Percentiles rank a stretch among this genome's conserved stretches.
Evolutionary conservation across 1,139 yeast genomes (phyloP).

Genomic region (Magnusiomyces tetraspermus): DNA sequence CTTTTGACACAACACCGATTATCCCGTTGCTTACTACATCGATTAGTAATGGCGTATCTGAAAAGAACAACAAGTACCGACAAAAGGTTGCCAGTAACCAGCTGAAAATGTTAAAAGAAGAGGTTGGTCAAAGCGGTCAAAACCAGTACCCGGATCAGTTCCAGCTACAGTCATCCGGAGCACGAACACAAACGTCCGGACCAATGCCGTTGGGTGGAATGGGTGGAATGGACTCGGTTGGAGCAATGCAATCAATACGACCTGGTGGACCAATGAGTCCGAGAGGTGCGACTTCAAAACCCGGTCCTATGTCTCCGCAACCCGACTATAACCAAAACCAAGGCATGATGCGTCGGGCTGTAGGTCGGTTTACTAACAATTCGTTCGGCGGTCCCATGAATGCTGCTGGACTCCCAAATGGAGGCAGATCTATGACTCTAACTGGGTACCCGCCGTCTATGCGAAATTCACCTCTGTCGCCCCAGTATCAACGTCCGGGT

Average conservation of each 20-base stretch:
- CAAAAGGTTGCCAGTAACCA: conserved; percentile 1
- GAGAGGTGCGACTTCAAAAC: background rate
- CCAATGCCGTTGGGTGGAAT: too few species aligned
- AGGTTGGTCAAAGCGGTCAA: background rate
- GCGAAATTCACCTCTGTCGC: background rate
- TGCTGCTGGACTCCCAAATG: background rate
- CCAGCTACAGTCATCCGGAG: background rate
- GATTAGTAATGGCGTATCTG: background rate
- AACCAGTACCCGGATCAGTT: too few species aligned
- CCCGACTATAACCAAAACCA: background rate
- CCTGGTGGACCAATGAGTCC: background rate
- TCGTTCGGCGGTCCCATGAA: background rate
- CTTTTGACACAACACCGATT: conserved; percentile 4
- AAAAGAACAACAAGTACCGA: background rate
- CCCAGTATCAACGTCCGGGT: background rate
- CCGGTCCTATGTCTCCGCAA: background rate
- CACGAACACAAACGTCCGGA: too few species aligned
- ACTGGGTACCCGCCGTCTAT: background rate
- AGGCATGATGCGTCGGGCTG: background rate
- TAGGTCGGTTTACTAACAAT: background rate
- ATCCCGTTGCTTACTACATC: background rate
- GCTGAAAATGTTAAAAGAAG: background rate
- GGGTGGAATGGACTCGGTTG: background rate
- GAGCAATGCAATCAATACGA: background rate
- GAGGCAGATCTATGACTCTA: background rate